Conservation (phyloP, 1,284 basidiomycete species). For the Cryptococcus sp. region DNA sequence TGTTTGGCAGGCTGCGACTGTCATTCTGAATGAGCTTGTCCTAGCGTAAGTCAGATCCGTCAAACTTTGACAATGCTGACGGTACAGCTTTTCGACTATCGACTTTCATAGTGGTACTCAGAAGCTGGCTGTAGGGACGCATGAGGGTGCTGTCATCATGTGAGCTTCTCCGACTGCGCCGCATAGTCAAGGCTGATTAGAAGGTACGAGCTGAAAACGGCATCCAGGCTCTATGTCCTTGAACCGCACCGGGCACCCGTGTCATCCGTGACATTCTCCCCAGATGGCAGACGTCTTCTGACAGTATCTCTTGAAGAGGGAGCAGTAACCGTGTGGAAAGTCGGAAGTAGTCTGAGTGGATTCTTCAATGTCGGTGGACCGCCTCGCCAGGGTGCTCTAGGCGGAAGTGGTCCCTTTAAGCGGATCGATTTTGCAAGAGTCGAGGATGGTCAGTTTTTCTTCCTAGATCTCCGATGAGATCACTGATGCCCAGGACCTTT, state of each 20-base stretch:
- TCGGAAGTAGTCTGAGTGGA: conserved; percentile 75
- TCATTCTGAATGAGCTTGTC: conserved; percentile 85
- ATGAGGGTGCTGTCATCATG: conserved; percentile 87
- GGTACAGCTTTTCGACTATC: conserved; percentile 74
- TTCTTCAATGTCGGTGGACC: conserved; percentile 88
- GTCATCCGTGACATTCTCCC: conserved; percentile 80
- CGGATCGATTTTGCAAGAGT: conserved; percentile 63
- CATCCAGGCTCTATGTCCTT: conserved; percentile 88
- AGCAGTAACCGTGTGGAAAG: conserved; percentile 80
- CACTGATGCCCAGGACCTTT: conserved; percentile 56
- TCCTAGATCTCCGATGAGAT: neutral
- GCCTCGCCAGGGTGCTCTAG: conserved; percentile 74
- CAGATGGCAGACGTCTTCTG: conserved; percentile 84
- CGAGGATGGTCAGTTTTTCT: conserved; percentile 45
- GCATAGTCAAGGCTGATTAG: neutral
- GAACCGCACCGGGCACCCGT: conserved; percentile 80
- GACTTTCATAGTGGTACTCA: conserved; percentile 85
- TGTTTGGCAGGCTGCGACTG: conserved; percentile 83
- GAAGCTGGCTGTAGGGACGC: conserved; percentile 86
- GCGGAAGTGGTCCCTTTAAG: conserved; percentile 68
- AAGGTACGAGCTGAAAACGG: conserved; percentile 89
- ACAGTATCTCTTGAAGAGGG: conserved; percentile 82
- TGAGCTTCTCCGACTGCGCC: conserved; percentile 5
- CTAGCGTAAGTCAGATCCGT: conserved; percentile 60
- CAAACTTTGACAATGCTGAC: conserved; percentile 1